Conservation (phyloP, 257 asterid species). For the Coffea canephora region DNA sequence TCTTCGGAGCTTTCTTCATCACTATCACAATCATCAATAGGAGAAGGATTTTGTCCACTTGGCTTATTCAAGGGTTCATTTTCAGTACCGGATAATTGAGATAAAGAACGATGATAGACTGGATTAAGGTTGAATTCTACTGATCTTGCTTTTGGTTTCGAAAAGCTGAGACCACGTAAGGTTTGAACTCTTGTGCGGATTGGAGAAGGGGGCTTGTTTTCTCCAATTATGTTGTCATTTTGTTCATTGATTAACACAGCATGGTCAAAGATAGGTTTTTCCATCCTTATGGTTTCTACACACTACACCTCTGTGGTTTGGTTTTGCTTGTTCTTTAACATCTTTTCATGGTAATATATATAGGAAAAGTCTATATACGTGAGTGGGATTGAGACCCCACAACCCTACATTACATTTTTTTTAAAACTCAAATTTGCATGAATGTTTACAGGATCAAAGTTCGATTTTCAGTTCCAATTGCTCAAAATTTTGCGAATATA, state of each 20-base stretch:
- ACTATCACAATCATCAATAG: slow-evolving; percentile 3
- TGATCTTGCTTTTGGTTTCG: slow-evolving; percentile 59
- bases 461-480: no score
- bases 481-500: no score
- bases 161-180: slow-evolving; percentile 48
- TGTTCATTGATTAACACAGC: slow-evolving; percentile 38
- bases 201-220: slow-evolving; percentile 15
- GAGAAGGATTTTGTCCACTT: background rate
- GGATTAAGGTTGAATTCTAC: slow-evolving; percentile 34
- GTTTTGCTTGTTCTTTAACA: background rate
- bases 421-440: no score
- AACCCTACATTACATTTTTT: no score
- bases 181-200: slow-evolving; percentile 21
- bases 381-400: no score
- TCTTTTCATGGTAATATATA: background rate
- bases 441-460: no score
- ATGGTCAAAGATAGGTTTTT: slow-evolving; percentile 35
- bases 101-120: background rate
- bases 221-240: slow-evolving; percentile 8
- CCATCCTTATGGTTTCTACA: slow-evolving; percentile 20
- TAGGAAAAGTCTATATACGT: no score
- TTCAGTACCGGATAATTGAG: slow-evolving; percentile 11
- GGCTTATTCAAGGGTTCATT: slow-evolving; percentile 14
- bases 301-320: background rate
- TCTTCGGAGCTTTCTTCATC: slow-evolving; percentile 20